Base-by-base conservation (phyloP, 106 monocot genomes). In the Allium fistulosum region DNA sequence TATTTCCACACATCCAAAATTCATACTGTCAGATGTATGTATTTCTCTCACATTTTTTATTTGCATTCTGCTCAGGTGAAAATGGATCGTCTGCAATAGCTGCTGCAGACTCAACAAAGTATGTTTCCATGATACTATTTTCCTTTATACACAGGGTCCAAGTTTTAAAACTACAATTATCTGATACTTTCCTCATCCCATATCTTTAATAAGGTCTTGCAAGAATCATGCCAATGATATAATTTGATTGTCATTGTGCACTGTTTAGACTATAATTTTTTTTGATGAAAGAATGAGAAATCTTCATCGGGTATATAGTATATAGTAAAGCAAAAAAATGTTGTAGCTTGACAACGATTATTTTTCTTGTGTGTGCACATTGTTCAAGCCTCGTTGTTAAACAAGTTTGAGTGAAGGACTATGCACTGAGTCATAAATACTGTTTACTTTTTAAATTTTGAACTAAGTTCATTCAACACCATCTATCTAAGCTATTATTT, bases 51-150 rank as follows among this genome's bases (percentile, higher is more conserved):
- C n/a, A 46, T 68, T 47, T 16, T 76, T 64, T 26, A 15, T 6
- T 80, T 48, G 58, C 45, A 37, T 53, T 66, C 48, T 74, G 51
- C 69, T 65, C 74, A 85, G 88, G 83, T 63, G 79, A 81, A 77
- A 69, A 51, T 53, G 75, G 78, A 68, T 63, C 58, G 50, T 26
- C 72, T 7, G 58, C 80, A 2, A 67, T 75, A 57, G 78, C 85
- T 63, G 69, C 82, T 63, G 81, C 83, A 62, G 88, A 93, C 65
- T 66, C 72, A 78, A 93, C 93, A 70, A 93, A 93, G 93, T 93
- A 83, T 59, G 85, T 77, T n/a, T 49, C 65, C 17, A 15, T 65
- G 49, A 65, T 49, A 48, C 17, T 47, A 63, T 18, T 65, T 46
- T 26, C 49, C 16, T 18, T 49, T 47, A 13, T 49, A 65, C 37